Conservation (phyloP, 495 filamentous ascomycete species). For the Aspergillus saccharolyticus region DNA sequence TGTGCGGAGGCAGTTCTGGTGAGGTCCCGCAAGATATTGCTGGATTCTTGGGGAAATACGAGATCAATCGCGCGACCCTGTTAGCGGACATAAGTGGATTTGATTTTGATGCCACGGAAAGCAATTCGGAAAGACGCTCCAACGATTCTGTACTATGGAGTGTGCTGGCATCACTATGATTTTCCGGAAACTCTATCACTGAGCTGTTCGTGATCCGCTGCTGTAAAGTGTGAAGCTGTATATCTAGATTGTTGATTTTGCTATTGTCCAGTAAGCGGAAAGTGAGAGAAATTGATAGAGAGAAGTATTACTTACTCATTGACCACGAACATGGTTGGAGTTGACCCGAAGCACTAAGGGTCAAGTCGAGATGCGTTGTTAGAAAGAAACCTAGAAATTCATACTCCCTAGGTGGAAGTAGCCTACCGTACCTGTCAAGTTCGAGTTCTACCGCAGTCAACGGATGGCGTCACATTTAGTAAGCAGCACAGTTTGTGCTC, state of each 20-base stretch:
- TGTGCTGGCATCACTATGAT: constrained; percentile 20
- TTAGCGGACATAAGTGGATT: constrained; percentile 45
- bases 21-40: constrained; percentile 20
- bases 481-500: neutral
- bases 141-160: constrained; percentile 34
- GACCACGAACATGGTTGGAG: constrained; percentile 56
- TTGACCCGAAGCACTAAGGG: neutral
- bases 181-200: constrained; percentile 11
- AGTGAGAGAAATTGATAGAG: neutral
- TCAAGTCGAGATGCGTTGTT: neutral
- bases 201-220: constrained; percentile 30
- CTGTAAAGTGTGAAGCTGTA: constrained; percentile 72
- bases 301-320: constrained; percentile 52
- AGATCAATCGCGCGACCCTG: constrained; percentile 54
- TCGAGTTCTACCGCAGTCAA: too few species aligned
- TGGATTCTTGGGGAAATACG: constrained; percentile 45
- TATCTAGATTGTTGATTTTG: constrained; percentile 72
- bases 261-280: constrained; percentile 38
- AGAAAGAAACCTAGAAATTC: neutral
- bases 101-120: constrained; percentile 62
- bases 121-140: constrained; percentile 57
- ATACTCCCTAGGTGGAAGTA: neutral
- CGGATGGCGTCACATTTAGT: neutral
- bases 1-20: constrained; percentile 7
- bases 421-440: too few species aligned